Percentiles rank a stretch among this genome's conserved stretches.
Evolutionary conservation across 2,329 filamentous ascomycete genomes (phyloP).

Genomic region (Thelonectria rubi): DNA sequence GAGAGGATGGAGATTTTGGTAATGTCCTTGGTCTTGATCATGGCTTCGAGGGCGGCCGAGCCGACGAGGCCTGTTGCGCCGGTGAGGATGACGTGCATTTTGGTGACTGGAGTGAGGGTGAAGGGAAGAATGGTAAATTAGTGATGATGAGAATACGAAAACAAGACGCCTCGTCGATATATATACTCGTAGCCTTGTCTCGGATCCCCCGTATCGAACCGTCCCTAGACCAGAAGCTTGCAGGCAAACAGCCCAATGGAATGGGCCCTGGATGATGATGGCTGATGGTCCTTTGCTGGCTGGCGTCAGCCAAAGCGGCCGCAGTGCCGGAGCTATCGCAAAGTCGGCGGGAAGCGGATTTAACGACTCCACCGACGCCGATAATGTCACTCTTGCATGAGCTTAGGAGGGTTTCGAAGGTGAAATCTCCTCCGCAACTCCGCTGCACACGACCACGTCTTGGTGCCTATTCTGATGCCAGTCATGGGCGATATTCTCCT

Average conservation of each 20-base stretch:
- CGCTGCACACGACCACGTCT: neutral
- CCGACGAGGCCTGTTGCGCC: conserved; percentile 75
- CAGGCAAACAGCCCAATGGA: neutral
- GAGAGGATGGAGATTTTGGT: conserved; percentile 74
- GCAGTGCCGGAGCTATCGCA: neutral
- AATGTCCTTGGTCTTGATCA: conserved; percentile 64
- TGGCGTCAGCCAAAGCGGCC: conserved; percentile 24
- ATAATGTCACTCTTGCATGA: neutral
- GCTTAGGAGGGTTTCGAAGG: neutral
- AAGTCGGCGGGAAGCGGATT: conserved; percentile 11
- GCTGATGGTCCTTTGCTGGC: neutral
- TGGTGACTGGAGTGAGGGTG: conserved; percentile 8
- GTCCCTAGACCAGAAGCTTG: neutral
- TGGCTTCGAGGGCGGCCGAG: conserved; percentile 67
- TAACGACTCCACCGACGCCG: neutral
- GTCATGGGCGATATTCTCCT: neutral
- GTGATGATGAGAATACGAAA: neutral
- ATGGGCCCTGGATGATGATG: neutral
- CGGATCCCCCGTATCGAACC: neutral
- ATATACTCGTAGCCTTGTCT: neutral
- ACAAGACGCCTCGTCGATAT: neutral
- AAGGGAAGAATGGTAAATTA: too few species aligned
- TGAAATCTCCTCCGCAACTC: conserved; percentile 10
- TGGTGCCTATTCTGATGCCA: too few species aligned
- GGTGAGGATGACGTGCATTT: conserved; percentile 72